phyloP scores from a whole-genome alignment of 1,139 yeast species.

The Yamadazyma jaroonii region DNA sequence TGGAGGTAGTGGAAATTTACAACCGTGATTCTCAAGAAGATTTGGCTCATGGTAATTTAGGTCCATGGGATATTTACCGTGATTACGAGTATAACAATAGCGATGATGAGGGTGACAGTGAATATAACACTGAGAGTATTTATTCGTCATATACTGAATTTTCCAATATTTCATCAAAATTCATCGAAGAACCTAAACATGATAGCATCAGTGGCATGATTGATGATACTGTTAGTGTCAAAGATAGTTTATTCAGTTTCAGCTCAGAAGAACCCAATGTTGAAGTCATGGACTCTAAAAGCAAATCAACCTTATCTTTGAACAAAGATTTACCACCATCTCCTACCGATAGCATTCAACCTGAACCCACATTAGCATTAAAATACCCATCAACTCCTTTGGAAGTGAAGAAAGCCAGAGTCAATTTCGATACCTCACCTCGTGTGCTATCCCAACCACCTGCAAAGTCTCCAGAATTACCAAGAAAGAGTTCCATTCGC shows the following conservation, averaged over 20 bases:
- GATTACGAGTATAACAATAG: constrained; percentile 4
- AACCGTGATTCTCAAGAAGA: constrained; percentile 5
- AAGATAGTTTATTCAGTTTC: constrained; percentile 15
- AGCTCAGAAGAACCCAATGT: constrained; percentile 1
- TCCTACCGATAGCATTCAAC: constrained; percentile 3
- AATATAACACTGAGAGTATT: constrained; percentile 1
- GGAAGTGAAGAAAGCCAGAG: constrained; percentile 9
- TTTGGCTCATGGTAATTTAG: neutral
- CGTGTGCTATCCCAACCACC: no score
- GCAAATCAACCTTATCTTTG: constrained; percentile 5
- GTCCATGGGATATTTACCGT: no score
- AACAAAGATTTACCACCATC: constrained; percentile 8
- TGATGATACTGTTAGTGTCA: constrained; percentile 11
- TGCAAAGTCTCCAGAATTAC: neutral
- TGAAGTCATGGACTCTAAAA: neutral
- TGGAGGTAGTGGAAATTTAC: constrained; percentile 14
- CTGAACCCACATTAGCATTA: constrained; percentile 2
- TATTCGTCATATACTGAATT: constrained; percentile 3
- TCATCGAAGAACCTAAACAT: constrained; percentile 6
- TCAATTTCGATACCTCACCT: constrained; percentile 1
- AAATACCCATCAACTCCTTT: constrained; percentile 8
- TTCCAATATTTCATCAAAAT: constrained; percentile 9
- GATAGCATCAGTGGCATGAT: constrained; percentile 1
- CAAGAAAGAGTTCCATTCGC: constrained; percentile 3
- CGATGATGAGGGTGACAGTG: constrained; percentile 2